Evolutionary conservation across 495 filamentous ascomycete genomes (phyloP).

Genomic region (Penicillium verhagenii): DNA sequence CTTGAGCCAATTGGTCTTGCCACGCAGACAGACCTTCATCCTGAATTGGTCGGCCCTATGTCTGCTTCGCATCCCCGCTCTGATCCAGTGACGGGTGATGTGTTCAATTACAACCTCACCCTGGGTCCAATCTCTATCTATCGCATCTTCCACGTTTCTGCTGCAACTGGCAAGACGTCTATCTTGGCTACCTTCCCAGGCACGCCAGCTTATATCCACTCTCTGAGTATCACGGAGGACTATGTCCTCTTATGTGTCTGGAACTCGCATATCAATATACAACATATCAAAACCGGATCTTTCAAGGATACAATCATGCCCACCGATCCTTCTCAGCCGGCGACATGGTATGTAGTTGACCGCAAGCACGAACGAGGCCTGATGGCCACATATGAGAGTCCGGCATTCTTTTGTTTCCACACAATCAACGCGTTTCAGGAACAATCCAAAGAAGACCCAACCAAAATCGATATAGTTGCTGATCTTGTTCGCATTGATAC

Average conservation of each 20-base stretch:
- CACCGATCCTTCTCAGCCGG: slow-evolving; percentile 49
- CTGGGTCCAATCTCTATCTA: slow-evolving; percentile 52
- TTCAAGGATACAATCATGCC: slow-evolving; percentile 28
- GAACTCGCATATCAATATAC: slow-evolving; percentile 56
- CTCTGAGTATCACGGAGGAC: slow-evolving; percentile 63
- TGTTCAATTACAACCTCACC: slow-evolving; percentile 75
- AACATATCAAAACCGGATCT: slow-evolving; percentile 46
- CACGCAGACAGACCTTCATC: slow-evolving; percentile 59
- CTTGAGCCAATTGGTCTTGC: slow-evolving; percentile 65
- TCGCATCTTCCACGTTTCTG: slow-evolving; percentile 62
- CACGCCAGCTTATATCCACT: slow-evolving; percentile 67
- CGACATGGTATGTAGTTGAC: slow-evolving; percentile 71
- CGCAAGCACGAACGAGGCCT: slow-evolving; percentile 51
- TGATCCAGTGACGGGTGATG: slow-evolving; percentile 68
- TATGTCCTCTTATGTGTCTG: slow-evolving; percentile 69
- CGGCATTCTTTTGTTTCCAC: slow-evolving; percentile 73
- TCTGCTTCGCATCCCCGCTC: slow-evolving; percentile 66
- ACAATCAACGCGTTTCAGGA: slow-evolving; percentile 73
- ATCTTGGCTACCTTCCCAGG: slow-evolving; percentile 66
- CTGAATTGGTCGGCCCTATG: slow-evolving; percentile 60
- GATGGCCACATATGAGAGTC: slow-evolving; percentile 56
- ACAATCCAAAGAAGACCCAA: slow-evolving; percentile 29
- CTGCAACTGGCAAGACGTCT: slow-evolving; percentile 59
- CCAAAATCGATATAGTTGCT: slow-evolving; percentile 51
- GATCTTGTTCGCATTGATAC: slow-evolving; percentile 58